phyloP scores from a whole-genome alignment of 1,284 basidiomycete species.

The Moesziomyces globuligerus region DNA sequence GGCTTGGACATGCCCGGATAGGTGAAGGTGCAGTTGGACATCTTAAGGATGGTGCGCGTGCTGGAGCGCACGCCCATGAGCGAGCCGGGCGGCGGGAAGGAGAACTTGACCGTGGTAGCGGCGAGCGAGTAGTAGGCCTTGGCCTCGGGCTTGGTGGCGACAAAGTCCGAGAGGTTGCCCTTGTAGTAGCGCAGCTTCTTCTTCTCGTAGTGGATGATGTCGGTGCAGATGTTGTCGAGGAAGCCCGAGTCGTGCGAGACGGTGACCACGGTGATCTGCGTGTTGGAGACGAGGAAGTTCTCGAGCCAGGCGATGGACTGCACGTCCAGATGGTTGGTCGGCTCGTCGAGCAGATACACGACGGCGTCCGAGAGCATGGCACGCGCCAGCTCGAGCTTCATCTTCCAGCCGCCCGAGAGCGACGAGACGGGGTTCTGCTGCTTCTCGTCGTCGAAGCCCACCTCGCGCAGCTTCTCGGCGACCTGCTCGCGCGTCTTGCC shows the following conservation, averaged over 20 bases:
- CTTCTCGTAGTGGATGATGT: conserved; percentile 96
- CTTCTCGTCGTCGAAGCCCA: conserved; percentile 86
- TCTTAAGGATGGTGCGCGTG: conserved; percentile 94
- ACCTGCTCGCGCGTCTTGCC: conserved; percentile 61
- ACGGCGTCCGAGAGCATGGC: conserved; percentile 74
- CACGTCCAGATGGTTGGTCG: conserved; percentile 81
- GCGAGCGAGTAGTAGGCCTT: conserved; percentile 97
- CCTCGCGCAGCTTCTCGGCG: conserved; percentile 54
- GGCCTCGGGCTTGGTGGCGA: conserved; percentile 89
- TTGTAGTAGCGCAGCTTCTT: conserved; percentile 97
- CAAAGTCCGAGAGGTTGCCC: conserved; percentile 92
- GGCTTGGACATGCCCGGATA: conserved; percentile 88
- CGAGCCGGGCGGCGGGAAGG: conserved; percentile 94
- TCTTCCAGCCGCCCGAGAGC: conserved; percentile 98
- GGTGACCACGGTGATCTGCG: conserved; percentile 81
- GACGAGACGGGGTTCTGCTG: conserved; percentile 88
- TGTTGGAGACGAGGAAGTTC: conserved; percentile 74
- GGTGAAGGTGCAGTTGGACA: conserved; percentile 90
- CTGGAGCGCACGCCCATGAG: conserved; percentile 97
- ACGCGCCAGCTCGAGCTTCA: conserved; percentile 84
- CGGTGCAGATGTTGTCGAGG: conserved; percentile 94
- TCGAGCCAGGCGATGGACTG: conserved; percentile 93
- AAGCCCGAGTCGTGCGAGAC: conserved; percentile 98
- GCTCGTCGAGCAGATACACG: conserved; percentile 88
- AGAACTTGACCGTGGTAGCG: conserved; percentile 92